Evolutionary conservation across 441 rosid genomes (phyloP).

Genomic region (Gossypium schwendimanii): DNA sequence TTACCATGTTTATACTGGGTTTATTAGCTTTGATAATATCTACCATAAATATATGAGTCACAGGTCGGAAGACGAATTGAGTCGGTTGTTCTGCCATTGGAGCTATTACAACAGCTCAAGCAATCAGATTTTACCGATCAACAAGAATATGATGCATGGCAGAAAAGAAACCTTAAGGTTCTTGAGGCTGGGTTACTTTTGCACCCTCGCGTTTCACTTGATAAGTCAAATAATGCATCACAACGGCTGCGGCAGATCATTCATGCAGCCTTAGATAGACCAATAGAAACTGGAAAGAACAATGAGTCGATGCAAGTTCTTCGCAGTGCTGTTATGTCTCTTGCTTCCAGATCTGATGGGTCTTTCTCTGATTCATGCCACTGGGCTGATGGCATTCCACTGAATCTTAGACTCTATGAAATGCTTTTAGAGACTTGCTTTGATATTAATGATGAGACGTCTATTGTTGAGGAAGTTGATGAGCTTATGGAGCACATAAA

Average conservation of each 20-base stretch:
- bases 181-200: constrained; percentile 85
- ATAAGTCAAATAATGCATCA: constrained; percentile 47
- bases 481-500: constrained; percentile 89
- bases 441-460: constrained; percentile 57
- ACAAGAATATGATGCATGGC: constrained; percentile 84
- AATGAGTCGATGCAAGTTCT: constrained; percentile 91
- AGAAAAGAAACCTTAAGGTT: constrained; percentile 68
- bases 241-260: constrained; percentile 70
- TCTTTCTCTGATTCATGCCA: constrained; percentile 77
- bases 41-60: background rate
- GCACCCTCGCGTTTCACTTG: constrained; percentile 80
- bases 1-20: background rate
- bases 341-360: constrained; percentile 78
- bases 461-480: constrained; percentile 79
- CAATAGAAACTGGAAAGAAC: constrained; percentile 81
- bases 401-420: constrained; percentile 78
- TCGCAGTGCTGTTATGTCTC: constrained; percentile 73
- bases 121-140: constrained; percentile 76
- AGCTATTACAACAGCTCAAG: constrained; percentile 88
- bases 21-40: background rate
- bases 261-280: constrained; percentile 61
- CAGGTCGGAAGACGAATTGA: constrained; percentile 91
- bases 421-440: constrained; percentile 81
- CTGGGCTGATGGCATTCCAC: constrained; percentile 95
- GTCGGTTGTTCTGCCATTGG: constrained; percentile 78